These are phyloP conservation scores for Nannizziopsis barbatae DNA, from an alignment of 2,329 filamentous ascomycete genomes.

Conservation along the genomic window DNA sequence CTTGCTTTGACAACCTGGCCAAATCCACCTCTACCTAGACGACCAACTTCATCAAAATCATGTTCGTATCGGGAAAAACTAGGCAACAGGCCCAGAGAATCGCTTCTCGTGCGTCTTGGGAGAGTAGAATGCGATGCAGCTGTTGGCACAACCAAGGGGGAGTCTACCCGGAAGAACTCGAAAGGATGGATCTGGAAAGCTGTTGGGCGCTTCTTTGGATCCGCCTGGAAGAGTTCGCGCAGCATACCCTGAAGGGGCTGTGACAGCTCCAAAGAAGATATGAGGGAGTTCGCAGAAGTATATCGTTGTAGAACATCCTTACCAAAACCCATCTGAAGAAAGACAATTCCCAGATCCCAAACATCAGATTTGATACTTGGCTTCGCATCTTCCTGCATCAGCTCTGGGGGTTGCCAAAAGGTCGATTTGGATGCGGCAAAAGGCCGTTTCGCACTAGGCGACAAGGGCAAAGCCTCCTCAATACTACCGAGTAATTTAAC, in stretches of 20 bases:
- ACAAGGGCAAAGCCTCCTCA: conserved; percentile 40
- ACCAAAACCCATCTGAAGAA: conserved; percentile 90
- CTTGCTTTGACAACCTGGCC: conserved; percentile 92
- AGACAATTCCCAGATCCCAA: conserved; percentile 87
- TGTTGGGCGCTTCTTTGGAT: conserved; percentile 71
- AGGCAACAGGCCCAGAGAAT: conserved; percentile 47
- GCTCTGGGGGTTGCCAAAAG: conserved; percentile 74
- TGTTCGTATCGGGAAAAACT: conserved; percentile 65
- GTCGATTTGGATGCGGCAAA: conserved; percentile 57
- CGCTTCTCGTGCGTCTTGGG: conserved; percentile 47
- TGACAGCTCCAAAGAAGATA: conserved; percentile 61
- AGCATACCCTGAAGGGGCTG: conserved; percentile 68
- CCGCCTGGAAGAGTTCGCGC: conserved; percentile 69
- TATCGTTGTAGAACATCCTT: conserved; percentile 64
- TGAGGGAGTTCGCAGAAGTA: conserved; percentile 63
- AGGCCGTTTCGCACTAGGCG: conserved; percentile 34
- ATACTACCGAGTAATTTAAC: conserved; percentile 46
- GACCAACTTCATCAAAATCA: conserved; percentile 83
- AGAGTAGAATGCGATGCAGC: conserved; percentile 19
- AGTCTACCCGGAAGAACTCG: conserved; percentile 35
- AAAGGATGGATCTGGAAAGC: conserved; percentile 61
- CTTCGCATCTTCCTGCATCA: conserved; percentile 47
- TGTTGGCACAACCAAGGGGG: conserved; percentile 26
- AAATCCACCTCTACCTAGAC: conserved; percentile 85
- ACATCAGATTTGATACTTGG: conserved; percentile 70